phyloP scores from a whole-genome alignment of 495 filamentous ascomycete genomes.

The Saxophila tyrrhenica region DNA sequence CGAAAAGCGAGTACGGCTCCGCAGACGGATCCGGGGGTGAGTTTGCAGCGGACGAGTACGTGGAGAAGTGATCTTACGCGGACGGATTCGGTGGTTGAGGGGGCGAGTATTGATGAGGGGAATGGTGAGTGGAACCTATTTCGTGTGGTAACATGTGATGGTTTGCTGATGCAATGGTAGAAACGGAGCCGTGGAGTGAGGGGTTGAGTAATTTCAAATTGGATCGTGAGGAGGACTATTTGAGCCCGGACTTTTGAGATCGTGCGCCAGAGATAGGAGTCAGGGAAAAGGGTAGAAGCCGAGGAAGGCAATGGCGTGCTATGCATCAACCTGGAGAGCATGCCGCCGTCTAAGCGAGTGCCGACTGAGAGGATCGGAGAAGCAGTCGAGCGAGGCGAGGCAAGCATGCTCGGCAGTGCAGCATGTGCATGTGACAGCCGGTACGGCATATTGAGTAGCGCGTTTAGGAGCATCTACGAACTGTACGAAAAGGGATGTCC shows the following conservation, averaged over 20 bases:
- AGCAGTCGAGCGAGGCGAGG: too few species aligned
- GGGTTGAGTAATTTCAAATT: constrained; percentile 9
- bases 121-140: neutral
- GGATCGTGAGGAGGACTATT: constrained; percentile 10
- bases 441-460: too few species aligned
- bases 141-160: neutral
- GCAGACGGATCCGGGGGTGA: neutral
- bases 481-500: too few species aligned
- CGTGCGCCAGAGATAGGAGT: too few species aligned
- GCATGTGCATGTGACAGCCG: too few species aligned
- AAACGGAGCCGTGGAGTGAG: constrained; percentile 7
- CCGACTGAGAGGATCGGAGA: too few species aligned
- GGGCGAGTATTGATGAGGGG: neutral
- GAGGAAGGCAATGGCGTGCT: too few species aligned
- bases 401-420: too few species aligned
- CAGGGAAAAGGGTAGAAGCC: too few species aligned
- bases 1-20: constrained; percentile 7
- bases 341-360: too few species aligned
- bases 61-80: constrained; percentile 1
- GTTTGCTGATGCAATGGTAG: neutral
- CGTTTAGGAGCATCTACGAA: too few species aligned
- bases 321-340: too few species aligned
- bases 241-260: constrained; percentile 12
- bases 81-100: constrained; percentile 9
- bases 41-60: neutral